Percentiles rank a stretch among this genome's conserved stretches.
Conservation (phyloP, 225 moss, liverwort and hornwort genomes). For the Pleurozium schreberi region DNA sequence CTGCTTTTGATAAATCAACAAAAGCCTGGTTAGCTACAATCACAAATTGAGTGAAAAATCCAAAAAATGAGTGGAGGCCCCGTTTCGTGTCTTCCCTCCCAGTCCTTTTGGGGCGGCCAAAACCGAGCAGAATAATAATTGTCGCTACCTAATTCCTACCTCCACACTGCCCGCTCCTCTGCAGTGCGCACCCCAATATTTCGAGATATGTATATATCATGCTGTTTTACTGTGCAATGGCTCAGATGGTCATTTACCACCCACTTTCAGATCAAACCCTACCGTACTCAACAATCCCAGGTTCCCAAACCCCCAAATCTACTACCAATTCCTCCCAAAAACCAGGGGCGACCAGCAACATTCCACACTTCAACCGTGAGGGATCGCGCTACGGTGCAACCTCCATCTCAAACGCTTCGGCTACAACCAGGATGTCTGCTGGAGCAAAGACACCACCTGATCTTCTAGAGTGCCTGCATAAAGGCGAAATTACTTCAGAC, state of each 20-base stretch:
- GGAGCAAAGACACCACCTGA: constrained; percentile 9
- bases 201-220: constrained; percentile 38
- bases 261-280: constrained; percentile 8
- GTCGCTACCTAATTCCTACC: constrained; percentile 24
- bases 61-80: constrained; percentile 46
- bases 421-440: background rate
- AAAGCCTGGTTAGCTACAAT: constrained; percentile 48
- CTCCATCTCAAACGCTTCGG: background rate
- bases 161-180: constrained; percentile 44
- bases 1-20: constrained; percentile 55
- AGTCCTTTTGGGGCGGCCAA: constrained; percentile 31
- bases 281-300: constrained; percentile 25
- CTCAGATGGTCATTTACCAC: constrained; percentile 25
- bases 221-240: constrained; percentile 1
- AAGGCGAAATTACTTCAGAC: constrained; percentile 9
- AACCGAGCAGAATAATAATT: constrained; percentile 58
- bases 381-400: background rate
- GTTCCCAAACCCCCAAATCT: constrained; percentile 5
- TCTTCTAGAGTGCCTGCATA: constrained; percentile 15
- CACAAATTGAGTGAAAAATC: constrained; percentile 62
- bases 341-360: constrained; percentile 19
- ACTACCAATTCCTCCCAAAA: constrained; percentile 1
- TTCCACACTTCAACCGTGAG: background rate
- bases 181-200: constrained; percentile 36
- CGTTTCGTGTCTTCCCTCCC: constrained; percentile 13